Evolutionary conservation across 2,329 filamentous ascomycete species (phyloP).

Genomic region (Fusarium sp.): DNA sequence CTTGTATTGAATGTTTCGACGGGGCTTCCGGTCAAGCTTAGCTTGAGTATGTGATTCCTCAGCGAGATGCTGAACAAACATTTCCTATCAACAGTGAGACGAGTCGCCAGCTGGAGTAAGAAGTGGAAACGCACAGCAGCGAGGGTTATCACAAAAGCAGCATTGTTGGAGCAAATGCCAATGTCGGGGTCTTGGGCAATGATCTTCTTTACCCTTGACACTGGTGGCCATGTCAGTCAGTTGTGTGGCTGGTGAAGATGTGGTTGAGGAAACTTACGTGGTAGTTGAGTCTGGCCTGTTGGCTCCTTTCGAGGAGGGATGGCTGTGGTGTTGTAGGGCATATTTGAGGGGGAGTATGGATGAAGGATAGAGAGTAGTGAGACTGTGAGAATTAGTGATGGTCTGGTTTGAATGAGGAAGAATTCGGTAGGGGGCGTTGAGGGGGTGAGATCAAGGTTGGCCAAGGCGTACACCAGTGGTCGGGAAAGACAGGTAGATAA

Average conservation of each 20-base stretch:
- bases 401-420: constrained; percentile 1
- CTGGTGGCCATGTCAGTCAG: constrained; percentile 59
- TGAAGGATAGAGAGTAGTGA: background rate
- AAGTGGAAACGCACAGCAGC: constrained; percentile 74
- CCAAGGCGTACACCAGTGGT: background rate
- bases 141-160: constrained; percentile 91
- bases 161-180: constrained; percentile 87
- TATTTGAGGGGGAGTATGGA: constrained; percentile 50
- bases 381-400: background rate
- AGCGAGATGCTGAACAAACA: constrained; percentile 94
- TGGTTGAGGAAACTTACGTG: constrained; percentile 70
- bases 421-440: background rate
- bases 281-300: constrained; percentile 86
- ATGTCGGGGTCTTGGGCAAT: constrained; percentile 90
- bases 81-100: constrained; percentile 69
- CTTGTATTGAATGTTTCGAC: constrained; percentile 94
- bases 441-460: background rate
- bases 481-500: background rate
- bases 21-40: constrained; percentile 89
- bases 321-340: constrained; percentile 91
- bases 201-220: constrained; percentile 96
- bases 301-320: constrained; percentile 84
- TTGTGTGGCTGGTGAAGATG: background rate
- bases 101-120: background rate
- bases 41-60: constrained; percentile 87